These are phyloP conservation scores for Russula brevipes DNA, from an alignment of 768 basidiomycete species.

Conservation along the genomic window DNA sequence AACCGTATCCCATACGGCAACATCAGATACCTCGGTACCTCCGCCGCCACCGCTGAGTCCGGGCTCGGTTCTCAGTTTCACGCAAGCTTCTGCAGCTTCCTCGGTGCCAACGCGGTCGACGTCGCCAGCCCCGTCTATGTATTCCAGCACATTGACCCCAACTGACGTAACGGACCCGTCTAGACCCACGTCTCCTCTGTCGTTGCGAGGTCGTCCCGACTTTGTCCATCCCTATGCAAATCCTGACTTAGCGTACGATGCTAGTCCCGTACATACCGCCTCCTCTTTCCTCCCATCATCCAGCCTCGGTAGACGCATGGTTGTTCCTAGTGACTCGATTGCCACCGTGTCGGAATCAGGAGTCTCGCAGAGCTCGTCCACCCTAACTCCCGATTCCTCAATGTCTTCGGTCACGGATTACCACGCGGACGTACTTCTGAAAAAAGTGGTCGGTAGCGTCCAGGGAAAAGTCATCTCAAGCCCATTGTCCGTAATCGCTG, in stretches of 20 bases:
- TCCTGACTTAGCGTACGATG: slow-evolving; percentile 54
- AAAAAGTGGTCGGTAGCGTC: slow-evolving; percentile 15
- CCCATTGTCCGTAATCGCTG: slow-evolving; percentile 5
- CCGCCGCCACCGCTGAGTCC: slow-evolving; percentile 19
- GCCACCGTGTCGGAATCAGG: slow-evolving; percentile 31
- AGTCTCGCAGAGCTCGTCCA: slow-evolving; percentile 31
- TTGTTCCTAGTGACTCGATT: slow-evolving; percentile 19
- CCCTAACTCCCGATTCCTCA: slow-evolving; percentile 27
- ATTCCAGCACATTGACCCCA: slow-evolving; percentile 20
- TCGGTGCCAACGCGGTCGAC: slow-evolving; percentile 11
- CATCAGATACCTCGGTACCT: slow-evolving; percentile 15
- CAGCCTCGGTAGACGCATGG: slow-evolving; percentile 26
- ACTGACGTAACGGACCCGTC: slow-evolving; percentile 24
- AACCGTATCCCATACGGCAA: slow-evolving; percentile 28
- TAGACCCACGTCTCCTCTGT: slow-evolving; percentile 22
- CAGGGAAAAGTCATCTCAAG: slow-evolving; percentile 24
- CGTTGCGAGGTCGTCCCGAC: slow-evolving; percentile 26
- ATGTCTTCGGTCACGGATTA: slow-evolving; percentile 22
- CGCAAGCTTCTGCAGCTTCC: background rate
- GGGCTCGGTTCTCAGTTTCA: slow-evolving; percentile 3
- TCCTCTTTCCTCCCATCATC: slow-evolving; percentile 33
- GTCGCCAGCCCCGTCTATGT: slow-evolving; percentile 22
- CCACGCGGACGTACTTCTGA: slow-evolving; percentile 12
- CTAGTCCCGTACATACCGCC: slow-evolving; percentile 21
- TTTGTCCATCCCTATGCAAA: slow-evolving; percentile 76